Evolutionary conservation across 1,284 basidiomycete genomes (phyloP).

Genomic region (Leccinum griseonigrum): DNA sequence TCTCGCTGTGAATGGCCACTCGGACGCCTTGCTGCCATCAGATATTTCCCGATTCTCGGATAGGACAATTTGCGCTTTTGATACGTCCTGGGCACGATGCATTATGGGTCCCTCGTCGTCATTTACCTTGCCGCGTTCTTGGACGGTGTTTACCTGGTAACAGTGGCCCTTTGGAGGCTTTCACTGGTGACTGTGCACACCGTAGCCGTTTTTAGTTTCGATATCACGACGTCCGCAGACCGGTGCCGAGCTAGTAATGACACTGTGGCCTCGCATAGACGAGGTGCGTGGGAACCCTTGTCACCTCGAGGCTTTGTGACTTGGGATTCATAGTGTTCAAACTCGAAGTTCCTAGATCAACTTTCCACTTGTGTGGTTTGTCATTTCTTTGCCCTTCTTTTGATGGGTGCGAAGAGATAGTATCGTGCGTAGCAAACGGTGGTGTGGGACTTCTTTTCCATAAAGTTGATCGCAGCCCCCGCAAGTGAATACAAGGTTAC

Average conservation of each 20-base stretch:
- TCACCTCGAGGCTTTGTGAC: not conserved
- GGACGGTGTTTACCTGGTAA: not conserved
- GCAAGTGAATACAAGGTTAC: not conserved
- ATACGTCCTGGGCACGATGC: not conserved
- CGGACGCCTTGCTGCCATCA: not conserved
- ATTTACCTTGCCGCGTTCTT: not conserved
- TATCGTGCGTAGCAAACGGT: not conserved
- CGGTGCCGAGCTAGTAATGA: not conserved
- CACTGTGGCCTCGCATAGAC: not conserved
- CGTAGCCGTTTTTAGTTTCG: not conserved
- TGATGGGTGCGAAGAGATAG: not conserved
- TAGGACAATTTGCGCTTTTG: not conserved
- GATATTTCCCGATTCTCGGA: constrained; percentile 8
- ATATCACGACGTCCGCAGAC: not conserved
- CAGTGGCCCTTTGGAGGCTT: not conserved
- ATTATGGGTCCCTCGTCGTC: not conserved
- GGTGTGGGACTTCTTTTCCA: not conserved
- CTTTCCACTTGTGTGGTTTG: not conserved
- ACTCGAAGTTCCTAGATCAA: not conserved
- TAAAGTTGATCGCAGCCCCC: not conserved
- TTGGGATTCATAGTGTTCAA: not conserved
- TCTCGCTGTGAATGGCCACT: not conserved
- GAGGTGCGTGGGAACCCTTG: not conserved
- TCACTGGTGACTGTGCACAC: not conserved
- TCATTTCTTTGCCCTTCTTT: not conserved